Conservation (phyloP, 2,329 filamentous ascomycete species). For the Colletotrichum sublineola region DNA sequence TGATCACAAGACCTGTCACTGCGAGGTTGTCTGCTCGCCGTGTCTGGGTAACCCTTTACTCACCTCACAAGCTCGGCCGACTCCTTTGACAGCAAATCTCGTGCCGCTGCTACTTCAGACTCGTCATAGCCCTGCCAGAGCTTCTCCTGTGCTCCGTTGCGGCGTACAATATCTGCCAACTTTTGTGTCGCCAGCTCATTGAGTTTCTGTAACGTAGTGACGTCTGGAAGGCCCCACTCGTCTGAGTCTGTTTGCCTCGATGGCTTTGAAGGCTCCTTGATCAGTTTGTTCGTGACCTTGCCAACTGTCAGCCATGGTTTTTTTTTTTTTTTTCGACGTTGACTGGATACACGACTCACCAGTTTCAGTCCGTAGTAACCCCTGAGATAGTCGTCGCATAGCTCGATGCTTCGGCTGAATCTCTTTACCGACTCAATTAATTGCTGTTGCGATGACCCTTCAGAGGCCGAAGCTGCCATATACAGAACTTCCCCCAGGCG, state of each 20-base stretch:
- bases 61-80: constrained; percentile 59
- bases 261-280: constrained; percentile 58
- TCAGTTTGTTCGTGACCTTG: constrained; percentile 65
- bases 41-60: constrained; percentile 7
- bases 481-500: constrained; percentile 86
- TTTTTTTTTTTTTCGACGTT: not conserved
- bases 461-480: constrained; percentile 69
- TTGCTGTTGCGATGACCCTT: constrained; percentile 62
- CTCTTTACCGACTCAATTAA: constrained; percentile 83
- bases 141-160: constrained; percentile 69
- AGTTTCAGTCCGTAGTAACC: constrained; percentile 93
- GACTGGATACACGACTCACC: constrained; percentile 60
- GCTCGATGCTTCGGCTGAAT: constrained; percentile 90
- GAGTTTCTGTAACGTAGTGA: constrained; percentile 73
- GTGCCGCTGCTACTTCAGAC: constrained; percentile 78
- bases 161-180: constrained; percentile 81
- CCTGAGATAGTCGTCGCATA: constrained; percentile 92
- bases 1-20: constrained; percentile 16
- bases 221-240: constrained; percentile 66
- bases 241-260: constrained; percentile 63
- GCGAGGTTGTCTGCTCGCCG: constrained; percentile 10
- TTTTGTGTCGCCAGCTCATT: constrained; percentile 81
- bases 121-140: constrained; percentile 81
- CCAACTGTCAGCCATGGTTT: constrained; percentile 4
- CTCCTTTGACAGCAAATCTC: constrained; percentile 73